phyloP scores from a whole-genome alignment of 2,329 filamentous ascomycete species.

The Aciculosporium take region DNA sequence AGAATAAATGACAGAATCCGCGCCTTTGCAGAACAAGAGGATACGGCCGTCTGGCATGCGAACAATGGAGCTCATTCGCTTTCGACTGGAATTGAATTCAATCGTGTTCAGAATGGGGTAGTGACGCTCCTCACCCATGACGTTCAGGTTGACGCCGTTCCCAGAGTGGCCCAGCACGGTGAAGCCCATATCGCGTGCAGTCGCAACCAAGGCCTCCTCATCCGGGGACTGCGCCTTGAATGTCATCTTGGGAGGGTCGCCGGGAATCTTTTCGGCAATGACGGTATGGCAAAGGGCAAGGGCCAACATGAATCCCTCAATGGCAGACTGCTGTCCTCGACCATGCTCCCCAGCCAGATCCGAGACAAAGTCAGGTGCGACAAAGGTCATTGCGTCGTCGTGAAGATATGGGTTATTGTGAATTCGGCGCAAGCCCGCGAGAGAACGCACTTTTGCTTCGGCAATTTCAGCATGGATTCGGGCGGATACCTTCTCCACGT shows the following conservation, averaged over 20 bases:
- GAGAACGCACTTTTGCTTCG: slow-evolving; percentile 56
- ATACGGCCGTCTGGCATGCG: slow-evolving; percentile 86
- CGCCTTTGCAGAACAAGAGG: slow-evolving; percentile 89
- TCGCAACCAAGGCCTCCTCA: slow-evolving; percentile 85
- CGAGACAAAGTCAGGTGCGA: slow-evolving; percentile 76
- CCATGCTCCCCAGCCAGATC: slow-evolving; percentile 71
- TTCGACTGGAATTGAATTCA: slow-evolving; percentile 93
- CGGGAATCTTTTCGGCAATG: slow-evolving; percentile 76
- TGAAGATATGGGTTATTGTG: slow-evolving; percentile 84
- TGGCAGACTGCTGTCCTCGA: slow-evolving; percentile 59
- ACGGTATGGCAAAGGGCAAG: slow-evolving; percentile 95
- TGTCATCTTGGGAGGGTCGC: slow-evolving; percentile 78
- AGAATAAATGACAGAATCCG: slow-evolving; percentile 93
- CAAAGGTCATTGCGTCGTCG: slow-evolving; percentile 80
- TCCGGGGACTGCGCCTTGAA: slow-evolving; percentile 98
- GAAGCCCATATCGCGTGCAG: slow-evolving; percentile 89
- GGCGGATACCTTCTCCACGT: slow-evolving; percentile 68
- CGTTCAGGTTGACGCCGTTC: slow-evolving; percentile 72
- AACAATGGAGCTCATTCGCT: slow-evolving; percentile 95
- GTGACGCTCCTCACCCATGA: slow-evolving; percentile 71
- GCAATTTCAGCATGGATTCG: slow-evolving; percentile 66
- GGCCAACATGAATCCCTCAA: slow-evolving; percentile 84
- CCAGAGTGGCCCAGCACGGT: slow-evolving; percentile 70
- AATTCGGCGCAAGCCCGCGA: slow-evolving; percentile 58
- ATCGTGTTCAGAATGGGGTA: slow-evolving; percentile 88